phyloP scores from a whole-genome alignment of 768 basidiomycete genomes.

The Lactarius akahatsu region DNA sequence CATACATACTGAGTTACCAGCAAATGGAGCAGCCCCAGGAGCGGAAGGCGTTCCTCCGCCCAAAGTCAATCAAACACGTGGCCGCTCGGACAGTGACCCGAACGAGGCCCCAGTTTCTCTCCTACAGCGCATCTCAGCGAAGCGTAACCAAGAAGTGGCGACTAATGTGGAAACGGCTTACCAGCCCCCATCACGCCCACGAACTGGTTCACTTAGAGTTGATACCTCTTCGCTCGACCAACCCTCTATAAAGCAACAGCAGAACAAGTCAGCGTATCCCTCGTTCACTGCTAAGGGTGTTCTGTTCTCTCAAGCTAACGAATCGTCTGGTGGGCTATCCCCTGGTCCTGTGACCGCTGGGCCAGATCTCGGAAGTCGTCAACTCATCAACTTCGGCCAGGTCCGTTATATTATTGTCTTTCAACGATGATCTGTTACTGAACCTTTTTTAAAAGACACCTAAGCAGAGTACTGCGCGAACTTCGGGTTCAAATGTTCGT shows the following conservation, averaged over 20 bases:
- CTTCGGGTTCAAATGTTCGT: constrained; percentile 47
- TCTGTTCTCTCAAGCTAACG: constrained; percentile 56
- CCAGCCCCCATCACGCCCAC: constrained; percentile 57
- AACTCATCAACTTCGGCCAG: constrained; percentile 73
- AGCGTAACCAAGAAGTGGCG: constrained; percentile 53
- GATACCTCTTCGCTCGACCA: constrained; percentile 62
- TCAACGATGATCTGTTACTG: constrained; percentile 12
- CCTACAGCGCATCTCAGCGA: constrained; percentile 71
- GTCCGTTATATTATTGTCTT: constrained; percentile 40
- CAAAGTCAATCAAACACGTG: constrained; percentile 49
- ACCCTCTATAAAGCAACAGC: constrained; percentile 56
- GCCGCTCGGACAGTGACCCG: constrained; percentile 77
- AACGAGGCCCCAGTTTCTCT: constrained; percentile 69
- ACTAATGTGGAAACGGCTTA: constrained; percentile 41
- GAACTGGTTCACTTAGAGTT: constrained; percentile 68
- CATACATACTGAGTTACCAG: constrained; percentile 85
- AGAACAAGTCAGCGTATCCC: constrained; percentile 87
- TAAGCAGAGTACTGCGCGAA: constrained; percentile 46
- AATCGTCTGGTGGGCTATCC: constrained; percentile 61
- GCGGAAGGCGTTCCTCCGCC: constrained; percentile 55
- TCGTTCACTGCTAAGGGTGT: constrained; percentile 51
- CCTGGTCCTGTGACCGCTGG: constrained; percentile 83
- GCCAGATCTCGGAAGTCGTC: constrained; percentile 77
- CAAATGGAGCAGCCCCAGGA: constrained; percentile 56
- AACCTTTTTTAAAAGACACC: constrained; percentile 31